Base-by-base conservation (phyloP, 225 moss, liverwort and hornwort species). In the Ulota crispa region DNA sequence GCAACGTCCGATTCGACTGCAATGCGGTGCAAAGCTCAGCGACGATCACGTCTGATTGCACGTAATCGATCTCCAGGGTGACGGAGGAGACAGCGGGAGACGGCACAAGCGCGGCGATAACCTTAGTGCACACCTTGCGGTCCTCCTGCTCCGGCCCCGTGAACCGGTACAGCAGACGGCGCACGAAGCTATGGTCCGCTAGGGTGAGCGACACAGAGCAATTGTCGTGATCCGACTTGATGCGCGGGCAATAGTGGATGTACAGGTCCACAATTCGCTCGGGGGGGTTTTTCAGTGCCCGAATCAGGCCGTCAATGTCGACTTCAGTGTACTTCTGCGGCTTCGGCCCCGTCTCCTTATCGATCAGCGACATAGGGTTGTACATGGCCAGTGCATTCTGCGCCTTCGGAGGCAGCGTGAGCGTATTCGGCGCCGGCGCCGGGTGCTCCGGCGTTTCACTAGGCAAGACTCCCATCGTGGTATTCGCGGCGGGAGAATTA, bases 301-400 rank as follows among this genome's bases (percentile, higher is more conserved):
- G 82, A 54, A 91, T n/a, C 70, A 91, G 61, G 9, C 91, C 91
- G 11, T 91, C 88, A 21, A 91, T 84, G 39, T 88, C 91, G 15
- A 88, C 85, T 64, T 91, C 91, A 14, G 88, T 86, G 52, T 91
- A 91, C 75, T 91, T 91, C 75, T 91, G 91, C 24, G 91, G 91
- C 81, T 91, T 91, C 20, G 86, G 88, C 14, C 84, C 86, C 3
- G 34, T 62, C 8, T 86, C 76, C 53, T 82, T 86, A 60, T 91
- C 91, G n/a, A 86, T 64, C 28, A 84, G 20, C 52, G 88, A 82
- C 77, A 86, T 78, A 7, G 91, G 91, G 62, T 88, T 86, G 88
- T 86, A 91, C 84, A 86, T 60, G 6, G 88, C 86, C 13, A 88
- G 78, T 43, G 85, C 85, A 76, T 68, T 86, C 78, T 88, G 88